These are phyloP conservation scores for Talaromyces proteolyticus DNA, from an alignment of 495 filamentous ascomycete genomes.

Conservation along the genomic window DNA sequence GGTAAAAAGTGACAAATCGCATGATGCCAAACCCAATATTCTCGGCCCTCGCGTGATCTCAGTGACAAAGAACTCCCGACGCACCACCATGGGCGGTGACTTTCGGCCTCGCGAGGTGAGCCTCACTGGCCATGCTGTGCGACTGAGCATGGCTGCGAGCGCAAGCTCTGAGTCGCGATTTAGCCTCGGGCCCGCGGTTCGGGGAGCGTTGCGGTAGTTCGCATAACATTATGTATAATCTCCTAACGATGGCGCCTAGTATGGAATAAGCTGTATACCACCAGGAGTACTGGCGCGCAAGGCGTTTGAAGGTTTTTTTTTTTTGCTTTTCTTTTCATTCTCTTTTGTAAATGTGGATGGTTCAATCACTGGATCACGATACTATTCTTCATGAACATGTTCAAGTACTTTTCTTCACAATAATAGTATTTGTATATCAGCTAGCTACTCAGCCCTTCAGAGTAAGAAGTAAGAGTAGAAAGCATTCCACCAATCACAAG, in stretches of 20 bases:
- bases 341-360: not conserved
- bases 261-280: conserved; percentile 4
- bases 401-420: conserved; percentile 19
- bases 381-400: conserved; percentile 12
- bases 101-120: conserved; percentile 38
- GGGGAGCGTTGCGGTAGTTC: conserved; percentile 11
- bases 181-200: conserved; percentile 8
- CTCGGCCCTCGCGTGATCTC: conserved; percentile 61
- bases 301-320: conserved; percentile 4
- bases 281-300: no score
- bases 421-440: no score
- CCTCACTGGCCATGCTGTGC: conserved; percentile 33
- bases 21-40: conserved; percentile 48
- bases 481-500: not conserved
- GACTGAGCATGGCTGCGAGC: conserved; percentile 34
- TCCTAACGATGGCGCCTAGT: conserved; percentile 5
- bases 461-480: no score
- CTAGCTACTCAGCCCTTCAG: no score
- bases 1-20: conserved; percentile 60
- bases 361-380: not conserved
- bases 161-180: conserved; percentile 14
- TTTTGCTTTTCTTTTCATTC: conserved; percentile 4
- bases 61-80: conserved; percentile 54
- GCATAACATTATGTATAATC: conserved; percentile 11
- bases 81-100: conserved; percentile 46